Conservation (phyloP, 441 rosid genomes). For the Gossypium trilobum region DNA sequence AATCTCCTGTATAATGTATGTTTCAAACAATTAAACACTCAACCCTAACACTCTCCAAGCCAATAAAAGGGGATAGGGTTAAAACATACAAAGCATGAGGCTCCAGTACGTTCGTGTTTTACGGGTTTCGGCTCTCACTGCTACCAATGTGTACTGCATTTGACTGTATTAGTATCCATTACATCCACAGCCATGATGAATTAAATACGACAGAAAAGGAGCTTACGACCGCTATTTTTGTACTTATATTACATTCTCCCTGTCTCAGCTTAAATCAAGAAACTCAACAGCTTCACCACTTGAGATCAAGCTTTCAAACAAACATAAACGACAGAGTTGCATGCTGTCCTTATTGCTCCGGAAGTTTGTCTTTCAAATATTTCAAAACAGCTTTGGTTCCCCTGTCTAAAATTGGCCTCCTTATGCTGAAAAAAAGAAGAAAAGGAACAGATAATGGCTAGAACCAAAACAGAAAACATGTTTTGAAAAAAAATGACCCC, state of each 20-base stretch:
- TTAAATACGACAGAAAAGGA: neutral
- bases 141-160: neutral
- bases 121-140: neutral
- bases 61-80: too few species aligned
- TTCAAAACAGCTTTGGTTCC: constrained; percentile 80
- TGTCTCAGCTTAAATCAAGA: neutral
- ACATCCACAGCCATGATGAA: neutral
- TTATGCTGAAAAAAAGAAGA: constrained; percentile 43
- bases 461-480: neutral
- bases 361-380: constrained; percentile 75
- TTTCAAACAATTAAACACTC: neutral
- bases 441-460: neutral
- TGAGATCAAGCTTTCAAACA: constrained; percentile 8
- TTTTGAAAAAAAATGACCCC: neutral
- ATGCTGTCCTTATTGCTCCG: constrained; percentile 30
- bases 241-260: neutral
- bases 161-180: neutral
- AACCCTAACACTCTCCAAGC: neutral
- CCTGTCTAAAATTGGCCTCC: constrained; percentile 74
- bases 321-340: neutral
- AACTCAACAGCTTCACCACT: neutral
- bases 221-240: neutral
- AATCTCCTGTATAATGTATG: neutral
- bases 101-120: neutral
- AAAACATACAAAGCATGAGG: neutral